Base-by-base conservation (phyloP, 2,329 filamentous ascomycete genomes). In the Monilinia laxa region DNA sequence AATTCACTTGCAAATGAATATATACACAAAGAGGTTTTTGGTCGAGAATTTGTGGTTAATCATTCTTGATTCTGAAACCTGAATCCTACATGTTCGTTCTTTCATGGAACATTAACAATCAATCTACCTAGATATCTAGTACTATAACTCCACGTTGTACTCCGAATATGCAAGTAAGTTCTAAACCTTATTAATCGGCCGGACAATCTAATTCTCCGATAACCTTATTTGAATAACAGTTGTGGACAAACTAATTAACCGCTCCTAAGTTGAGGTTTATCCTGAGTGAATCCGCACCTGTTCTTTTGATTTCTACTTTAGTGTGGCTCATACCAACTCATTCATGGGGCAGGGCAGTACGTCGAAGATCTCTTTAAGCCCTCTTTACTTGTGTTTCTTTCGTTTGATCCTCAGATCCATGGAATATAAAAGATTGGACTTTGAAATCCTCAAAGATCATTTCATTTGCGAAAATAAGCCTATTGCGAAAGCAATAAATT, bases 121-220 rank as follows among this genome's bases (percentile, higher is more conserved):
- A 42, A 42, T 42, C 40, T 40, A 40, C 38, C 38, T 40, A 40
- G 38, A 1, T 0, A 3, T 14, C 38, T 12, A 40, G 38, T 40
- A 40, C 38, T 14, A 14, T 16, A 14, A 42, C 4, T 42, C 12
- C 40, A 4, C 11, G 11, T 12, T 40, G 11, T 14, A 40, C 16
- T 14, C 40, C 11, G 12, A 42, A 16, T 16, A 42, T 14, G 38
- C 12, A 42, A 42, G 40, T 16, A 14, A 16, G 2, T 16, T 10
- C 16, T 42, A 42, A 16, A 16, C 12, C 12, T 16, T 31, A 49
- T 42, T 4, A 28, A 2, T 62, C 31, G n/a, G n/a, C 14, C 45
- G 58, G 58, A 62, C 51, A 4, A 62, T 38, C 10, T 25, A 10
- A 62, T 38, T 20, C 25, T 62, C 58, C 58, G 57, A 49, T 5